Evolutionary conservation across 805 yeast genomes (phyloP).

Genomic region (Nakazawaea wickerhamii): DNA sequence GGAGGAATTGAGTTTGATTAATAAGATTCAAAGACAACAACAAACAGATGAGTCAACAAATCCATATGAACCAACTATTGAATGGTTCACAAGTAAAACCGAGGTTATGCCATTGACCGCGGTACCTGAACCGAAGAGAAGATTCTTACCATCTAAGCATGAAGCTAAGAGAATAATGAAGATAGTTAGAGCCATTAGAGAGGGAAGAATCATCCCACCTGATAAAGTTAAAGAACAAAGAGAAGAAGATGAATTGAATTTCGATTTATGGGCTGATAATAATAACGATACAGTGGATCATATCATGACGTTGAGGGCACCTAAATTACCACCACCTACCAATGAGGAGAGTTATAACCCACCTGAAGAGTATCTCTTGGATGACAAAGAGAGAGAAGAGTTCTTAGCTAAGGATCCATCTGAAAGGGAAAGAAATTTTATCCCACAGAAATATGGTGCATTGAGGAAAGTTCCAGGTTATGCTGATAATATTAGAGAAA

Average conservation of each 20-base stretch:
- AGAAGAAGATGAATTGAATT: slow-evolving; percentile 45
- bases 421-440: slow-evolving; percentile 72
- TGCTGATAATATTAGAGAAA: slow-evolving; percentile 76
- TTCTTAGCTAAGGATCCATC: slow-evolving; percentile 68
- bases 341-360: slow-evolving; percentile 97
- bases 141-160: slow-evolving; percentile 94
- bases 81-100: slow-evolving; percentile 85
- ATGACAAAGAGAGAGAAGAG: slow-evolving; percentile 66
- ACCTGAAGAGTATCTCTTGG: slow-evolving; percentile 87
- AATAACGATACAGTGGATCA: slow-evolving; percentile 57
- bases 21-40: slow-evolving; percentile 80
- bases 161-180: slow-evolving; percentile 97
- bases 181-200: slow-evolving; percentile 92
- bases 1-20: slow-evolving; percentile 86
- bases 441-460: slow-evolving; percentile 78
- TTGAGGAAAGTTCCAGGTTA: slow-evolving; percentile 94
- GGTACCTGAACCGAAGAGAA: slow-evolving; percentile 93
- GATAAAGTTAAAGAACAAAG: slow-evolving; percentile 47
- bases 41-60: slow-evolving; percentile 72
- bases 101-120: slow-evolving; percentile 92
- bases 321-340: slow-evolving; percentile 93
- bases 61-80: slow-evolving; percentile 91
- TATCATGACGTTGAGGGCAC: slow-evolving; percentile 89
- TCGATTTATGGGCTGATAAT: slow-evolving; percentile 79
- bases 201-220: slow-evolving; percentile 87